Conservation (phyloP, 805 yeast genomes). For the Maudiozyma pseudohumilis region DNA sequence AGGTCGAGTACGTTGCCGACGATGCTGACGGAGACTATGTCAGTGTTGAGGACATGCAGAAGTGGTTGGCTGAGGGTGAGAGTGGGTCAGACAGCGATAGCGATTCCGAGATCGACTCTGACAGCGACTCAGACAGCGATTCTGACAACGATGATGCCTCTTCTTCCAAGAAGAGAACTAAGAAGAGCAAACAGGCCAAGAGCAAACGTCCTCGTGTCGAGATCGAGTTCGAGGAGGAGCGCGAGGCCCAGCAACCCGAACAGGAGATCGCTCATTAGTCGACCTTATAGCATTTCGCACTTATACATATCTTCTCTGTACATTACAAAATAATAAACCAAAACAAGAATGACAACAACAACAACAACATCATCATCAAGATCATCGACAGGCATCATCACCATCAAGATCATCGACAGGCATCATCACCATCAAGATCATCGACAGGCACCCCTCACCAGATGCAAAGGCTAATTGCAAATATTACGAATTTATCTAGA, state of each 20-base stretch:
- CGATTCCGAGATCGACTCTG: conserved; percentile 28
- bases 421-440: no score
- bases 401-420: no score
- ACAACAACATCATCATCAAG: no score
- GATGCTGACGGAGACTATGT: conserved; percentile 85
- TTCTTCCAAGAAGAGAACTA: conserved; percentile 31
- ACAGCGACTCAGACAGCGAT: conserved; percentile 20
- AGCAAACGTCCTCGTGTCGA: conserved; percentile 64
- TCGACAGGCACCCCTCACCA: no score
- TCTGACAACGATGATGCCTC: conserved; percentile 32
- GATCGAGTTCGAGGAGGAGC: conserved; percentile 76
- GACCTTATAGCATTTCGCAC: not conserved
- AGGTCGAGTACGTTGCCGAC: conserved; percentile 81
- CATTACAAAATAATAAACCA: no score
- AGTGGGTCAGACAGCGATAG: no score
- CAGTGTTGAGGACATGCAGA: conserved; percentile 86
- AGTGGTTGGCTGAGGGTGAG: conserved; percentile 78
- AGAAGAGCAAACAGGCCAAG: conserved; percentile 29
- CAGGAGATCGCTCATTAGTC: conserved; percentile 22
- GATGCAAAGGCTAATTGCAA: no score
- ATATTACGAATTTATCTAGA: no score
- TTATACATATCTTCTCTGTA: no score
- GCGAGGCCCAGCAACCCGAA: conserved; percentile 27
- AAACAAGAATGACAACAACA: no score
- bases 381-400: no score